Base-by-base conservation (phyloP, 2,329 filamentous ascomycete genomes). In the Sporothrix phasma region DNA sequence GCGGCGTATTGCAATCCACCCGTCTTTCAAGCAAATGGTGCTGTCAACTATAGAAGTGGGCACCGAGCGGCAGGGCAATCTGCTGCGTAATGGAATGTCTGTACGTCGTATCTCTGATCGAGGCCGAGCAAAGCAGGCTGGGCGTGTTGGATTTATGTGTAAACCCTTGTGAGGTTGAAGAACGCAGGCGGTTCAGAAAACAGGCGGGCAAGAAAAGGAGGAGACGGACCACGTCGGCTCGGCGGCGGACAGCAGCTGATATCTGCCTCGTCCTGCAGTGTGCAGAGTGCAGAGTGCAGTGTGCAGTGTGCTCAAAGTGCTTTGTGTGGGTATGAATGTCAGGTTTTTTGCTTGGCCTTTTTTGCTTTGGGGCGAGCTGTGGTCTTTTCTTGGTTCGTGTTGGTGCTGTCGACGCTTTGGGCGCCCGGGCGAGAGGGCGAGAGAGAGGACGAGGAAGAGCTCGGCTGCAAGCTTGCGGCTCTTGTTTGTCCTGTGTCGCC, bases 211-310 rank as follows among this genome's bases (percentile, higher is more conserved):
- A 49, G 29, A 19, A 7, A 51, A 39, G 34, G 31, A 43, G 37
- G 29, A 10, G 47, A 39, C 37, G 41, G 41, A 58, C 41, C 19
- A 37, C 41, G 62, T 60, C 62, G 53, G 59, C 26, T 61, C 58
- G 58, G 58, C 58, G 58, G 45, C 24, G 13, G 41, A 34, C 29
- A 64, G 54, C 45, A 61, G 45, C 59, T 61, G 59, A 49, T 37
- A 26, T 61, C 45, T 61, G 59, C 45, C 59, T 61, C 45, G 59
- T 61, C 7, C 39, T 59, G 58, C 41, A 37, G 31, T 24, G 31
- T 49, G 47, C 47, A 31, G 29, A 8, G 19, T 59, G 58, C 41
- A 37, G 31, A 17, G 31, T 49, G 47, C 47, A 31, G 29, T 3
- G 19, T 59, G 58, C 41, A 37, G 31, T 24, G 31, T 49, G 47